Percentiles rank a stretch among this genome's conserved stretches.
Conservation (phyloP, 2,329 filamentous ascomycete species). For the Rutstroemia sydowiana region DNA sequence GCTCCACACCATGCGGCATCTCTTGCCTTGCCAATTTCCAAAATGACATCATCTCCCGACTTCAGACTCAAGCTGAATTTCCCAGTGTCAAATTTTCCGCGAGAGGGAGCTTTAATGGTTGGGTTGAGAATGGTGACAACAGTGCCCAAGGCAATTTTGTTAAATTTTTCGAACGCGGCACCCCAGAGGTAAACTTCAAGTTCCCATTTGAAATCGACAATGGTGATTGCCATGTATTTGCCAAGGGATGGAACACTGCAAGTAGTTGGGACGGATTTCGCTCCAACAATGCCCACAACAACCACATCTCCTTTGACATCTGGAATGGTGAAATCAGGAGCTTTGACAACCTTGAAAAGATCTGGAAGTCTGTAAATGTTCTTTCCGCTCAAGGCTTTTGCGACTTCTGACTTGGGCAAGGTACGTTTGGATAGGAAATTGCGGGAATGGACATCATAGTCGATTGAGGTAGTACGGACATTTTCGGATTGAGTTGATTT, state of each 20-base stretch:
- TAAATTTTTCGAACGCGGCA: conserved; percentile 83
- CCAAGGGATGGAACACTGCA: conserved; percentile 49
- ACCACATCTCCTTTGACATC: conserved; percentile 83
- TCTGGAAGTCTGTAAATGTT: conserved; percentile 73
- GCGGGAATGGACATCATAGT: conserved; percentile 78
- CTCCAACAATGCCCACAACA: conserved; percentile 78
- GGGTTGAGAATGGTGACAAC: conserved; percentile 90
- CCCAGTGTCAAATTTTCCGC: conserved; percentile 67
- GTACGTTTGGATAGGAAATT: conserved; percentile 77
- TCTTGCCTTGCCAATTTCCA: conserved; percentile 78
- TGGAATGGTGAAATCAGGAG: conserved; percentile 74
- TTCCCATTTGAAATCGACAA: conserved; percentile 86
- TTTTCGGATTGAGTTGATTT: too few relatives aligned
- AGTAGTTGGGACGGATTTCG: conserved; percentile 71
- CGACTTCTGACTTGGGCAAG: conserved; percentile 72
- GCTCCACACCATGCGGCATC: conserved; percentile 87
- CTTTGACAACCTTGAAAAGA: conserved; percentile 71
- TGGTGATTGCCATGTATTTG: conserved; percentile 87
- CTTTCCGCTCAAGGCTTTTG: conserved; percentile 71
- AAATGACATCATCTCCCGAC: conserved; percentile 77
- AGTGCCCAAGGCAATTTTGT: conserved; percentile 88
- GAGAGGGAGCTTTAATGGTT: conserved; percentile 78
- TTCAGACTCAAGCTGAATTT: conserved; percentile 80
- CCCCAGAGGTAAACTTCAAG: conserved; percentile 90
- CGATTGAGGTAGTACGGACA: conserved; percentile 33